phyloP scores from a whole-genome alignment of 805 yeast species.

The Starmerella roubikii region DNA sequence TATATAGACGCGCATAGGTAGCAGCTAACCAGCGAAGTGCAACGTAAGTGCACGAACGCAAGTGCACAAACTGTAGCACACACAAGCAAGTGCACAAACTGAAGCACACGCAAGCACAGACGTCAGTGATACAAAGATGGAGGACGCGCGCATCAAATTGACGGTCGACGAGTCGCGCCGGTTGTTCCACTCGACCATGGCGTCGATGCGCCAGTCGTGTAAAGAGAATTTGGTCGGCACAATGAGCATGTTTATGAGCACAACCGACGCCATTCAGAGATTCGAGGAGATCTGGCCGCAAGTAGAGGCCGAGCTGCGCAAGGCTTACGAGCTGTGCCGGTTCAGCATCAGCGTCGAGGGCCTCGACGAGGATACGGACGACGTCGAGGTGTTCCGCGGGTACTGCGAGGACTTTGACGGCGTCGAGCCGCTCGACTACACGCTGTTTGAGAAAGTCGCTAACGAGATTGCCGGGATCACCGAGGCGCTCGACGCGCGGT shows the following conservation, averaged over 20 bases:
- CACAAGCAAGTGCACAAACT: background rate
- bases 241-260: background rate
- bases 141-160: slow-evolving; percentile 5
- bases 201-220: slow-evolving; percentile 18
- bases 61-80: background rate
- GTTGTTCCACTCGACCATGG: slow-evolving; percentile 9
- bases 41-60: no score
- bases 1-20: no score
- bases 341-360: slow-evolving; percentile 50
- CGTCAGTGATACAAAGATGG: no score
- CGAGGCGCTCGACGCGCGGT: slow-evolving; percentile 4
- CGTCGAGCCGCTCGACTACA: slow-evolving; percentile 15
- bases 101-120: no score
- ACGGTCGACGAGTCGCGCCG: slow-evolving; percentile 9
- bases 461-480: slow-evolving; percentile 5
- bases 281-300: slow-evolving; percentile 26
- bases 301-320: slow-evolving; percentile 27
- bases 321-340: slow-evolving; percentile 44
- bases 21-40: no score
- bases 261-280: slow-evolving; percentile 24
- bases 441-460: slow-evolving; percentile 6
- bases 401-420: slow-evolving; percentile 19
- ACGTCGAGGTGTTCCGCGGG: slow-evolving; percentile 14
- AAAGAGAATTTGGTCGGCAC: slow-evolving; percentile 30
- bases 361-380: slow-evolving; percentile 9